Percentiles rank a stretch among this genome's conserved stretches.
These are phyloP conservation scores for Rosa multiflora DNA, from an alignment of 306 rosid species.

Conservation along the genomic window DNA sequence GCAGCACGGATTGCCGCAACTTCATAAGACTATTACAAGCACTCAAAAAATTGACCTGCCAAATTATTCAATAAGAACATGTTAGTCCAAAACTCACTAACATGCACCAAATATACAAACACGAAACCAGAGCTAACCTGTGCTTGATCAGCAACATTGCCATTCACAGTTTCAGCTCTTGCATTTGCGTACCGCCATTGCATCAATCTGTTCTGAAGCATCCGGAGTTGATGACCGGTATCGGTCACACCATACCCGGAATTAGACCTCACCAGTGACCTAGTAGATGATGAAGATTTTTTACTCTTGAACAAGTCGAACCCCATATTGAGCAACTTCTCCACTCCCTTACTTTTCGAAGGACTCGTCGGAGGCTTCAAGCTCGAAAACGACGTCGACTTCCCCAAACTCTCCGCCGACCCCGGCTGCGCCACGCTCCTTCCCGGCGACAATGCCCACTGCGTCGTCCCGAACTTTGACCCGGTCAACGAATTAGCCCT, in stretches of 20 bases:
- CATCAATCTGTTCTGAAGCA: slow-evolving; percentile 56
- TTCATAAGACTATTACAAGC: slow-evolving; percentile 47
- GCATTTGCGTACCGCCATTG: slow-evolving; percentile 80
- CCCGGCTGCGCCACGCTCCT: slow-evolving; percentile 49
- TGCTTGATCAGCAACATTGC: slow-evolving; percentile 35
- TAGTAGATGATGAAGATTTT: slow-evolving; percentile 33
- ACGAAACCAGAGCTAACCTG: slow-evolving; percentile 33
- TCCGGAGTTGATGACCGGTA: slow-evolving; percentile 46
- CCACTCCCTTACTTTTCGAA: slow-evolving; percentile 49
- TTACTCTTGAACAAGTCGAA: slow-evolving; percentile 63
- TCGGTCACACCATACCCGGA: slow-evolving; percentile 25
- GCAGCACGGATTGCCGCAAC: slow-evolving; percentile 45
- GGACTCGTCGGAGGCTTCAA: slow-evolving; percentile 56
- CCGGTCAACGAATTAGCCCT: slow-evolving; percentile 53
- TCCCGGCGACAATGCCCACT: slow-evolving; percentile 86
- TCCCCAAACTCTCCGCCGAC: slow-evolving; percentile 48
- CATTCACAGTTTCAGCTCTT: slow-evolving; percentile 44
- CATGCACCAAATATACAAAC: no score
- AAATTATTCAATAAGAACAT: slow-evolving; percentile 1
- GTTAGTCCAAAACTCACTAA: background rate
- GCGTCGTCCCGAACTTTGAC: slow-evolving; percentile 51
- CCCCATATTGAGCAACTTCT: slow-evolving; percentile 61
- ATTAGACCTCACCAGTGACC: slow-evolving; percentile 12
- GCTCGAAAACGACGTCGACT: slow-evolving; percentile 47
- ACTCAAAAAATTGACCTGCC: slow-evolving; percentile 39